Conservation (phyloP, 805 yeast genomes). For the Citeromyces nyonsensis region DNA sequence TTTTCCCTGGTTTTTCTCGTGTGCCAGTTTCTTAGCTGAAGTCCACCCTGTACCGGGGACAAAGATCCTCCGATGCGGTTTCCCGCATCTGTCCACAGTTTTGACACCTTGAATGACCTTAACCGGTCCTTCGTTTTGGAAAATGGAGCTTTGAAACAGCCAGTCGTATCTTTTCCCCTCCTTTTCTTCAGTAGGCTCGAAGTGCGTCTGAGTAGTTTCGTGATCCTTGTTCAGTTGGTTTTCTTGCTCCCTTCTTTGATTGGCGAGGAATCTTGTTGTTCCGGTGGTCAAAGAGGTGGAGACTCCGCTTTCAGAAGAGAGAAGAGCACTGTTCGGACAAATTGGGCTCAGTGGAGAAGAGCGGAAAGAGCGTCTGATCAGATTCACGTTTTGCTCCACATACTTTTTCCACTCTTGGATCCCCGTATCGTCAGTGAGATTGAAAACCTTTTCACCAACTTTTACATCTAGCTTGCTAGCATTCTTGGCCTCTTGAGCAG, state of each 20-base stretch:
- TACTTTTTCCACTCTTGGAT: slow-evolving; percentile 11
- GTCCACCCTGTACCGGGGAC: slow-evolving; percentile 39
- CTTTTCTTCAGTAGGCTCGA: background rate
- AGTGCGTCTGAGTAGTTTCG: too few species aligned
- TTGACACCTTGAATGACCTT: slow-evolving; percentile 2
- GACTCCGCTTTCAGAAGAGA: too few species aligned
- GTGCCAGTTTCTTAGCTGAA: slow-evolving; percentile 10
- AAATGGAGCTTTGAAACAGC: background rate
- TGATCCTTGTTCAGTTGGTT: too few species aligned
- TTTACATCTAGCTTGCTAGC: slow-evolving; percentile 4
- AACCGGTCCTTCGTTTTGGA: background rate
- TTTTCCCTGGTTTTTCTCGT: too few species aligned
- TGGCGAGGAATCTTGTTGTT: too few species aligned
- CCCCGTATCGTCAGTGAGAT: slow-evolving; percentile 15
- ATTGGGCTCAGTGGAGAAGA: too few species aligned
- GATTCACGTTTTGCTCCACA: slow-evolving; percentile 5
- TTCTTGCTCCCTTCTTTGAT: too few species aligned
- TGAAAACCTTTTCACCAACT: slow-evolving; percentile 10
- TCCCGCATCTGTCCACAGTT: slow-evolving; percentile 19
- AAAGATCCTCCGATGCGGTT: slow-evolving; percentile 24
- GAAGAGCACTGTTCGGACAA: too few species aligned
- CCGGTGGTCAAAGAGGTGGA: too few species aligned
- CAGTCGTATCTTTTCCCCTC: background rate
- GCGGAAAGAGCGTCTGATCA: too few species aligned
- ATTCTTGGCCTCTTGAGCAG: too few species aligned